Evolutionary conservation across 2,329 filamentous ascomycete species (phyloP).

Genomic region (Xylariaceae sp.): DNA sequence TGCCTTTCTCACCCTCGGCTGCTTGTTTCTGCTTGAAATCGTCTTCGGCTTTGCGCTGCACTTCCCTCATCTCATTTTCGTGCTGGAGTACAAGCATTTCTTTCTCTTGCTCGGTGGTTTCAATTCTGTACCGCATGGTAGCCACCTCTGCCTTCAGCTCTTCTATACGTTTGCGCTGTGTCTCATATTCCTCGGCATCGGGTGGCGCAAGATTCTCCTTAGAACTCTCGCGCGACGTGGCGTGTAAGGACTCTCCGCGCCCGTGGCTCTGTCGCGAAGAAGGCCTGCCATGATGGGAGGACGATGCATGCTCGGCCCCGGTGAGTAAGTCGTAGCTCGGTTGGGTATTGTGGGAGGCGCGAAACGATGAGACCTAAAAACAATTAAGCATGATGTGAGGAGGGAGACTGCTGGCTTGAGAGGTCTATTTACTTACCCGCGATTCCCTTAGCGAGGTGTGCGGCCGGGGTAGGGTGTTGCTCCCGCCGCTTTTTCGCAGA

Average conservation of each 20-base stretch:
- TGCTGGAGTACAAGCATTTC: constrained; percentile 80
- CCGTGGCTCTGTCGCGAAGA: constrained; percentile 49
- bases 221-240: constrained; percentile 61
- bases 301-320: constrained; percentile 53
- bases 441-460: constrained; percentile 32
- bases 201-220: constrained; percentile 66
- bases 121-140: constrained; percentile 84
- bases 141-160: constrained; percentile 89
- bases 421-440: constrained; percentile 38
- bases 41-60: constrained; percentile 80
- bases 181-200: constrained; percentile 65
- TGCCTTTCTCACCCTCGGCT: constrained; percentile 61
- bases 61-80: constrained; percentile 82
- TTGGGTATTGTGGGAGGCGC: constrained; percentile 55
- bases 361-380: constrained; percentile 52
- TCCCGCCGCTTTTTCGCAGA: constrained; percentile 38
- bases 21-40: constrained; percentile 74
- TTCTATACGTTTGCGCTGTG: constrained; percentile 66
- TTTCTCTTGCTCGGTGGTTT: constrained; percentile 85
- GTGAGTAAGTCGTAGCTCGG: constrained; percentile 66
- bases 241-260: constrained; percentile 48
- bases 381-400: constrained; percentile 1
- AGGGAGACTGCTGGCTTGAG: neutral
- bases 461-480: constrained; percentile 33
- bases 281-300: constrained; percentile 41